A percentile compares a stretch with the other conserved stretches of the same genome.
Conservation (phyloP, 1,284 basidiomycete genomes). For the Ceratobasidium sp. region DNA sequence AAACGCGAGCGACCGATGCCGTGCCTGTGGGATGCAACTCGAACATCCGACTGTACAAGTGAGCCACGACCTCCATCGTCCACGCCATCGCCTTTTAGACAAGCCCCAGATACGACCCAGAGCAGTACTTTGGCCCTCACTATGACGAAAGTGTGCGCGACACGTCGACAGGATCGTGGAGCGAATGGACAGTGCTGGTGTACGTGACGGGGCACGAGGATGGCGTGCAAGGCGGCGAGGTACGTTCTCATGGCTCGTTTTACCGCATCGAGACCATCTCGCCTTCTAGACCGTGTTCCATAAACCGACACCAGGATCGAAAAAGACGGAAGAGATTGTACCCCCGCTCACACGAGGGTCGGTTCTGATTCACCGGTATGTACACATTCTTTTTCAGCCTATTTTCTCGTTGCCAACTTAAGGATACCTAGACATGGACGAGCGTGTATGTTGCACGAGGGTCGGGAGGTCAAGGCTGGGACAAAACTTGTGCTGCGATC, state of each 20-base stretch:
- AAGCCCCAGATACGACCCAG: constrained; percentile 66
- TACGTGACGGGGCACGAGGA: constrained; percentile 76
- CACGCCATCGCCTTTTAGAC: constrained; percentile 50
- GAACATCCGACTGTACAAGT: constrained; percentile 70
- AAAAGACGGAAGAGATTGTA: constrained; percentile 60
- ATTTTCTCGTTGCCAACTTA: constrained; percentile 4
- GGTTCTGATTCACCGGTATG: constrained; percentile 73
- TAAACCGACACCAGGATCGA: constrained; percentile 56
- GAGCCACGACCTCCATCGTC: constrained; percentile 57
- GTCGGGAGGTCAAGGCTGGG: constrained; percentile 68
- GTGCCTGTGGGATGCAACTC: constrained; percentile 60
- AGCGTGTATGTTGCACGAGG: constrained; percentile 80
- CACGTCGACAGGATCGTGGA: constrained; percentile 48
- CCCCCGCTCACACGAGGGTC: constrained; percentile 69
- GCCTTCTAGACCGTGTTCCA: constrained; percentile 71
- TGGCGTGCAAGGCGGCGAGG: constrained; percentile 77
- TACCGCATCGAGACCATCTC: neutral
- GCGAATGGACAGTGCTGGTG: constrained; percentile 81
- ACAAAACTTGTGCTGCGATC: constrained; percentile 79
- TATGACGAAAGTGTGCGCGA: constrained; percentile 74
- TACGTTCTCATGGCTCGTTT: constrained; percentile 46
- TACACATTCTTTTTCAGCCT: neutral
- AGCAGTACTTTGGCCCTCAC: constrained; percentile 74
- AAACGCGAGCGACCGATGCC: constrained; percentile 28
- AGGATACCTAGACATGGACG: constrained; percentile 64